Base-by-base conservation (phyloP, 2,329 filamentous ascomycete genomes). In the Pseudogymnoascus sp. region DNA sequence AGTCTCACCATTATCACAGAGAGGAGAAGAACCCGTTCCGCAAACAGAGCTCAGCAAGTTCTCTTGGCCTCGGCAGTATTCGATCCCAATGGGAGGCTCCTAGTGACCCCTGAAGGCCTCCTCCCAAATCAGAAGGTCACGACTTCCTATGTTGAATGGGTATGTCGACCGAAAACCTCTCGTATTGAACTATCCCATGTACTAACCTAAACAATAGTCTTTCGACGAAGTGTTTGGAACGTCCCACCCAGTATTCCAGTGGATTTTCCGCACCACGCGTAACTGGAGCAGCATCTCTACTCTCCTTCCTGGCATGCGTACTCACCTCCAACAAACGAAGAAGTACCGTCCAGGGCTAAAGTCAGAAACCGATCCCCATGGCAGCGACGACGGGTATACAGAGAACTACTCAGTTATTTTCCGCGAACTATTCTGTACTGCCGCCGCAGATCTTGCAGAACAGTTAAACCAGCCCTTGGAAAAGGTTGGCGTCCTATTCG, bases 261-360 rank as follows among this genome's bases (percentile, higher is more conserved):
- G 92, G 92, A 87, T 95, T 70, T 96, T 90, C 72, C 84, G 89
- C 64, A 89, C 91, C 2, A 90, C 89, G 5, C 83, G 86, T 64
- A 88, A 92, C 73, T 96, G 92, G 92, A 72, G 76, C 6, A 82
- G 84, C 42, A 81, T 96, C 26, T 80, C 80, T 63, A 83, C 85
- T 51, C 78, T 95, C 4, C 79, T 96, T 23, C 83, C 83, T 5
- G 83, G 83, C 45, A 96, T 96, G 88, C 82, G 82, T 62, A 80
- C 80, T 40, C 90, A 95, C 68, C 75, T 96, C n/a, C 76, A 81
- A 68, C 68, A 79, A 72, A 71, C 83, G 66, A 74, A 75, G 60
- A 69, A 69, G 59, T 69, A 72, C 37, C 64, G 65, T 31, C 61
- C 36, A 72, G 77, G 60, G 75, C 79, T 64, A 68, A 74, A 45